Evolutionary conservation across 2,329 filamentous ascomycete species (phyloP).

Genomic region (Colletotrichum sp.): DNA sequence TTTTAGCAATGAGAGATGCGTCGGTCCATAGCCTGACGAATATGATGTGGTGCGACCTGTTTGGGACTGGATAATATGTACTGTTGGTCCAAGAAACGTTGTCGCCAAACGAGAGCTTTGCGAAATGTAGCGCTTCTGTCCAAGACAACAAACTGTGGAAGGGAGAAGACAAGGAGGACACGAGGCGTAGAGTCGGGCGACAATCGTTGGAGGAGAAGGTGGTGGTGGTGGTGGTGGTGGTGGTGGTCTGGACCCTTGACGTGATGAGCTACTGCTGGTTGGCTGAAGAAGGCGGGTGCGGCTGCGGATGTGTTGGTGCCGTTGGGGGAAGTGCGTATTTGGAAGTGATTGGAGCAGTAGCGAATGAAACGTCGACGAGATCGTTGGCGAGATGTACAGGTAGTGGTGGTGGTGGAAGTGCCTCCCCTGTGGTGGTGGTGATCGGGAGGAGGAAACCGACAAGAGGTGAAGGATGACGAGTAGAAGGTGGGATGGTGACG

Average conservation of each 20-base stretch:
- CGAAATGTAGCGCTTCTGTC: neutral
- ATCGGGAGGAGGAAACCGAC: neutral
- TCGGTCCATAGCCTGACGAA: conserved; percentile 10
- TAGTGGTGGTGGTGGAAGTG: neutral
- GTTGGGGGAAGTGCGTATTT: neutral
- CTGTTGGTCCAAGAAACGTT: neutral
- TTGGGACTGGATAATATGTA: neutral
- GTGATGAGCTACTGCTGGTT: conserved; percentile 1
- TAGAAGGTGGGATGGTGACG: neutral
- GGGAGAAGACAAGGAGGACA: neutral
- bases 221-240: neutral
- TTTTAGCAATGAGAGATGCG: neutral
- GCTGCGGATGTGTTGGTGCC: conserved; percentile 9
- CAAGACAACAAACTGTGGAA: neutral
- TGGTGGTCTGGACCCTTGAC: neutral
- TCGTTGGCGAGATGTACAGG: neutral
- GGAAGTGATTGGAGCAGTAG: neutral
- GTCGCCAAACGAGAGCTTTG: neutral
- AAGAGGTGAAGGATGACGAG: neutral
- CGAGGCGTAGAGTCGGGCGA: neutral
- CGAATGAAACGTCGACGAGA: neutral
- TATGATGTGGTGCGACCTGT: neutral
- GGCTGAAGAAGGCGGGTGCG: neutral
- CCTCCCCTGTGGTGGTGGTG: neutral
- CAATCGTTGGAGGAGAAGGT: neutral